Percentiles rank a stretch among this genome's conserved stretches.
Conservation (phyloP, 257 asterid species). For the Solanum peruvianum region DNA sequence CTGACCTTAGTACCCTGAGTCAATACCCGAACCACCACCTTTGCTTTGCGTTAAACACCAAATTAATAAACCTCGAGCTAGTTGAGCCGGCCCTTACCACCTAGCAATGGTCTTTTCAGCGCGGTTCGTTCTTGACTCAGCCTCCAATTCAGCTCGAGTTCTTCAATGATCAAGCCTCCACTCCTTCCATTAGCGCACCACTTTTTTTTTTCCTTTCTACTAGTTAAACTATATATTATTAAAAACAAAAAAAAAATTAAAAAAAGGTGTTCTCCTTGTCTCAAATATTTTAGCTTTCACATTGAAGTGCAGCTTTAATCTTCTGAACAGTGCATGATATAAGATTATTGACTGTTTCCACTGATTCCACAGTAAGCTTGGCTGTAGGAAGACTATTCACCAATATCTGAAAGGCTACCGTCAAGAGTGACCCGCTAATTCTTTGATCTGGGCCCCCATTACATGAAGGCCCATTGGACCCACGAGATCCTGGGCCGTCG, state of each 20-base stretch:
- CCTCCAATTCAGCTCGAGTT: constrained; percentile 1
- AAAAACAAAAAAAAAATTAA: background rate
- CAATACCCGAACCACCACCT: constrained; percentile 98
- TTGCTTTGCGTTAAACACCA: constrained; percentile 22
- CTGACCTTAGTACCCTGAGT: constrained; percentile 37
- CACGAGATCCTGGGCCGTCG: constrained; percentile 58
- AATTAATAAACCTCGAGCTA: background rate
- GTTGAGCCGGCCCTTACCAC: constrained; percentile 16
- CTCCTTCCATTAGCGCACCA: background rate
- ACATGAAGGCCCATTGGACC: constrained; percentile 10
- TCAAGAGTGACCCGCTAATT: constrained; percentile 62
- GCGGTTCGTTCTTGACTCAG: constrained; percentile 99
- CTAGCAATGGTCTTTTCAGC: constrained; percentile 22
- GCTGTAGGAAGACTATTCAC: constrained; percentile 83
- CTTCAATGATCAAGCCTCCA: background rate
- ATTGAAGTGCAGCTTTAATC: constrained; percentile 71
- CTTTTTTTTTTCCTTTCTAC: background rate
- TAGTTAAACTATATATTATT: background rate
- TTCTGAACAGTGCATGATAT: constrained; percentile 90
- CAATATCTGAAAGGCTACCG: constrained; percentile 85
- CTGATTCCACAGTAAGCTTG: constrained; percentile 82
- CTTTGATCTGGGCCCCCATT: constrained; percentile 27
- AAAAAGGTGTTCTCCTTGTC: background rate
- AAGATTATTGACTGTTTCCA: constrained; percentile 84
- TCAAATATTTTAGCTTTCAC: constrained; percentile 35